phyloP scores from a whole-genome alignment of 2,329 filamentous ascomycete genomes.

The Aspergillus sp. region DNA sequence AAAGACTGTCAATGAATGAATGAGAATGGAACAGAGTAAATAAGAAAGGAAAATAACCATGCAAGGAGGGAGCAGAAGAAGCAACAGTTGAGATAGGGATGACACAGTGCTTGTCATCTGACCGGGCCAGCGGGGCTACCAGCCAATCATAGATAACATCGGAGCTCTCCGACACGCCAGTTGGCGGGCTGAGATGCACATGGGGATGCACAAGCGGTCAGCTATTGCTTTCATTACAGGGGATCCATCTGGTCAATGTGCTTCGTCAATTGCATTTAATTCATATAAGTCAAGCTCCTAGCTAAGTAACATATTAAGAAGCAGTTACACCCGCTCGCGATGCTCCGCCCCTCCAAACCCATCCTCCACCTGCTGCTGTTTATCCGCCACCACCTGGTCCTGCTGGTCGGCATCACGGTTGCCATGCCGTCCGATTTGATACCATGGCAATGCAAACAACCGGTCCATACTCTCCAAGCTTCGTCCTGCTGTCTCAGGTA shows the following conservation, averaged over 20 bases:
- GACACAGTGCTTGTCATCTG: slow-evolving; percentile 2
- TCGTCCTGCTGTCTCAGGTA: slow-evolving; percentile 70
- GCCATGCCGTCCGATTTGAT: slow-evolving; percentile 63
- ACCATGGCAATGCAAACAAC: slow-evolving; percentile 73
- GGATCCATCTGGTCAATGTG: too few species aligned
- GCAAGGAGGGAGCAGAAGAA: background rate
- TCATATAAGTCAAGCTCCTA: too few species aligned
- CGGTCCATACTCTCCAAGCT: slow-evolving; percentile 64
- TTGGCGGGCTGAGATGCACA: too few species aligned
- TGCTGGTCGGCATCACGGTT: slow-evolving; percentile 33
- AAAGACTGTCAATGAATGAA: background rate
- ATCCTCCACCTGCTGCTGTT: slow-evolving; percentile 24
- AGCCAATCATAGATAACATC: too few species aligned
- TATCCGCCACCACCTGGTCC: slow-evolving; percentile 28
- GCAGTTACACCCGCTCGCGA: slow-evolving; percentile 15
- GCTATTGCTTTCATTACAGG: too few species aligned
- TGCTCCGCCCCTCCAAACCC: slow-evolving; percentile 19
- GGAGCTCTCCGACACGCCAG: too few species aligned
- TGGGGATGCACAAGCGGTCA: too few species aligned
- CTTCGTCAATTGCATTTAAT: too few species aligned
- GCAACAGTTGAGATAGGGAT: background rate
- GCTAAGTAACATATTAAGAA: background rate
- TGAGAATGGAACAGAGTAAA: background rate
- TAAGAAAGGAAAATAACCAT: background rate
- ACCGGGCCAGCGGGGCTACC: background rate